These are phyloP conservation scores for Rhodocollybia butyracea DNA, from an alignment of 768 basidiomycete genomes.

Conservation along the genomic window DNA sequence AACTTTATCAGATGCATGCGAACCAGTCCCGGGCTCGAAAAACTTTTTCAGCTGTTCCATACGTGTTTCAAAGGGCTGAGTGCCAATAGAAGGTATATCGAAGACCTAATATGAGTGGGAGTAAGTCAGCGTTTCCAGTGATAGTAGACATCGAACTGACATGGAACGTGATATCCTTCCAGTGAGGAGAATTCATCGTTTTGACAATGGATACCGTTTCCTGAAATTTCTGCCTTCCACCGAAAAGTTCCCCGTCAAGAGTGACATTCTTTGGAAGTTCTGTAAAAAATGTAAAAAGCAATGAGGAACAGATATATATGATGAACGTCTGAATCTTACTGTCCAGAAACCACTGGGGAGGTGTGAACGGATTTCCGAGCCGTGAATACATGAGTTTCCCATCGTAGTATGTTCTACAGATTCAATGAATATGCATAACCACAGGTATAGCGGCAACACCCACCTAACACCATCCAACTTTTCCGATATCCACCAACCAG, in stretches of 20 bases:
- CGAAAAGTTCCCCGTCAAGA: constrained; percentile 59
- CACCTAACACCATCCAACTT: constrained; percentile 62
- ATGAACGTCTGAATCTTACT: constrained; percentile 30
- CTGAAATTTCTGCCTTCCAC: constrained; percentile 54
- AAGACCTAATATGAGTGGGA: constrained; percentile 42
- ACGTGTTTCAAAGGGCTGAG: constrained; percentile 50
- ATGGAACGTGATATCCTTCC: constrained; percentile 54
- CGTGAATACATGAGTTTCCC: constrained; percentile 51
- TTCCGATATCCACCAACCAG: constrained; percentile 61
- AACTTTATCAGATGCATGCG: constrained; percentile 39
- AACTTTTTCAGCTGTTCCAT: constrained; percentile 38
- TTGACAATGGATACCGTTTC: constrained; percentile 59
- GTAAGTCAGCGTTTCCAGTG: background rate
- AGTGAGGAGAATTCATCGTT: constrained; percentile 52
- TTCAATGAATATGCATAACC: background rate
- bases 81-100: constrained; percentile 49
- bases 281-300: constrained; percentile 15
- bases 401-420: constrained; percentile 48
- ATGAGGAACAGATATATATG: background rate
- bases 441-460: constrained; percentile 10
- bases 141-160: constrained; percentile 22
- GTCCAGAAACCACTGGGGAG: constrained; percentile 55
- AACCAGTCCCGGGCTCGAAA: constrained; percentile 42
- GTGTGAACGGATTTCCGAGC: constrained; percentile 56
- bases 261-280: constrained; percentile 53